These are phyloP conservation scores for Lasiodiplodia gonubiensis DNA, from an alignment of 2,329 filamentous ascomycete species.

Conservation along the genomic window DNA sequence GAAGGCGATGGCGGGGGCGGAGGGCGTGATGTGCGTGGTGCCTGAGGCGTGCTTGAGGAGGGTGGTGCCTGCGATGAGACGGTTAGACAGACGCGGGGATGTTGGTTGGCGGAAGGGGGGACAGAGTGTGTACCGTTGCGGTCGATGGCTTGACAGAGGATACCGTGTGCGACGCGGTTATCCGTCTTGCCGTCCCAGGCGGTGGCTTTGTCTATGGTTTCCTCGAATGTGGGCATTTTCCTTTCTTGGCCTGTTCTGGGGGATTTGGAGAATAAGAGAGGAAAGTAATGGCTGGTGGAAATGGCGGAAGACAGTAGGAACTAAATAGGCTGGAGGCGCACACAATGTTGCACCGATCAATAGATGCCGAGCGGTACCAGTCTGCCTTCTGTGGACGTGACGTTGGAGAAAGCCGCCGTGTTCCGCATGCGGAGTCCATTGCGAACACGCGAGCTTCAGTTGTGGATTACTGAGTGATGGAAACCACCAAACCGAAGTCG, in stretches of 20 bases:
- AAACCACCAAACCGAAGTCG: too few relatives aligned
- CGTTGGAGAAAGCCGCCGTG: neutral
- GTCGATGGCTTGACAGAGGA: constrained; percentile 1
- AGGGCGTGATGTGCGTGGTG: neutral
- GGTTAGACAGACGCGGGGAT: neutral
- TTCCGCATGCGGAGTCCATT: neutral
- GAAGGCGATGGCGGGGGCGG: neutral
- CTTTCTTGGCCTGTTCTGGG: constrained; percentile 33
- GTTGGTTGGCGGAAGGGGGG: neutral
- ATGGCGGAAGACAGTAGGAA: neutral
- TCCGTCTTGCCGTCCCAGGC: neutral
- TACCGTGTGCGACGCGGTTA: neutral
- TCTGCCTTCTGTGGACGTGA: neutral
- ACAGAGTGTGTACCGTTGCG: neutral
- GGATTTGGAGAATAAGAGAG: neutral
- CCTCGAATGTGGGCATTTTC: constrained; percentile 28
- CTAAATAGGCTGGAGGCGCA: neutral
- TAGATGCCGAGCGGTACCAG: neutral
- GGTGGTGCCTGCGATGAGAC: neutral
- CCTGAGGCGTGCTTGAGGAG: constrained; percentile 5
- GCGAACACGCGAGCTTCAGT: neutral
- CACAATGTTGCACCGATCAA: neutral
- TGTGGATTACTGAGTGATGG: too few relatives aligned
- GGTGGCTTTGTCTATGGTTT: neutral
- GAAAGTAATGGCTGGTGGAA: neutral